Base-by-base conservation (phyloP, 192 early-diverging fungal genomes). In the Cladochytrium replicatum region DNA sequence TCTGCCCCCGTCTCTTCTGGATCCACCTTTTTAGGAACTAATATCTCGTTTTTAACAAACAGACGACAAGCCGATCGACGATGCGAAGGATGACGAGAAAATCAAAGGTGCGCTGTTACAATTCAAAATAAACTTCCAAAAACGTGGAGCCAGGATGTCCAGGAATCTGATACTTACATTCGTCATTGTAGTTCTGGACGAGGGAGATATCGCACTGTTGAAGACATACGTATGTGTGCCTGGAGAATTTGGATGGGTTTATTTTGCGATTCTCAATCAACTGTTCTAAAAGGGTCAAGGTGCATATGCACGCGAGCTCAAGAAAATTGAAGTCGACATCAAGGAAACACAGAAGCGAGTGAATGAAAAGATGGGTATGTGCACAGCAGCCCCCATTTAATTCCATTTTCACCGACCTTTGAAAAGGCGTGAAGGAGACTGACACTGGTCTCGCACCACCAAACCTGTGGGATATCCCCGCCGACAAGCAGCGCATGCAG, bases 381-480 rank as follows among this genome's bases (percentile, higher is more conserved):
- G 4, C 27, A 17, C 25, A 15, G 29, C 9, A 27, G 8, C 8
- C 17, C 31, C 15, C 7, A n/a, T n/a, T n/a, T n/a, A 25, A 13
- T 17, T 51, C 4, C 52, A 41, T 8, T 19, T n/a, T 46, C 22
- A 39, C 22, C 8, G 37, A 6, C 0, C 28, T 49, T 21, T 32
- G 15, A 23, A 27, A 45, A 85, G 83, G 94, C 41, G 89, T 99
- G 34, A 95, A 95, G 73, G 94, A 97, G 75, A 84, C 87, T 17
- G 94, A 99, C 65, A 97, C 96, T 43, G 96, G 96, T 39, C 75
- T 99, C 27, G 93, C 96, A 3, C 88, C 88, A 44, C 96, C 96
- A 40, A 97, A 91, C 57, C 67, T 96, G 57, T 99, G 96, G 96
- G 96, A 99, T 66, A 85, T 99, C 45, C 96, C 93, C 40, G 90